Evolutionary conservation across 2,329 filamentous ascomycete species (phyloP).

Genomic region (Fusarium sp.): DNA sequence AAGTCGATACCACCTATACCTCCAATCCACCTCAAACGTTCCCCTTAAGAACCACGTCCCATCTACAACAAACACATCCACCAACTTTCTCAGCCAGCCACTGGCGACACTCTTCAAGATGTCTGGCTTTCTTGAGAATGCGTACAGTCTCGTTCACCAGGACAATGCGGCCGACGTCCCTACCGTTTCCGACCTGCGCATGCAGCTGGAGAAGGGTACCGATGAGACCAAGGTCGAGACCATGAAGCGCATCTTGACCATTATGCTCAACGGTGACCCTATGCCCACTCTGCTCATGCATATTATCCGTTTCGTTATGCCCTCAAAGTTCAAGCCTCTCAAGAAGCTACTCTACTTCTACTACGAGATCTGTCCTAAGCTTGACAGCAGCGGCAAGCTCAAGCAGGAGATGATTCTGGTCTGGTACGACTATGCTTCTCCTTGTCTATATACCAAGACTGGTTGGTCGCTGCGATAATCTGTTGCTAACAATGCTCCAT

Average conservation of each 20-base stretch:
- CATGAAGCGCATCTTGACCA: constrained; percentile 94
- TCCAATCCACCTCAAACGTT: constrained; percentile 40
- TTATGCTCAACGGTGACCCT: constrained; percentile 98
- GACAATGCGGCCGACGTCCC: constrained; percentile 97
- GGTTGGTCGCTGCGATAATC: neutral
- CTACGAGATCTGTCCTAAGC: constrained; percentile 98
- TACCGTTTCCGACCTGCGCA: constrained; percentile 88
- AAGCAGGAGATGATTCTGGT: constrained; percentile 99
- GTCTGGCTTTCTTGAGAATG: constrained; percentile 93
- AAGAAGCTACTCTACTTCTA: constrained; percentile 99
- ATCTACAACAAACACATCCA: constrained; percentile 41
- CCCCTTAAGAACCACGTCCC: constrained; percentile 45
- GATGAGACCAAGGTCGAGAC: constrained; percentile 95
- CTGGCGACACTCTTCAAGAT: constrained; percentile 66
- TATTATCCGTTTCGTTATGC: constrained; percentile 99
- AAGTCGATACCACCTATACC: constrained; percentile 42
- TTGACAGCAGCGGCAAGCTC: constrained; percentile 89
- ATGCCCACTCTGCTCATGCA: constrained; percentile 98
- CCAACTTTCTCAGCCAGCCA: constrained; percentile 36
- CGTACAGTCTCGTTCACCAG: constrained; percentile 97
- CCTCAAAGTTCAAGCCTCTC: constrained; percentile 92
- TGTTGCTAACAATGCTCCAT: constrained; percentile 25
- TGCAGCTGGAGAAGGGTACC: constrained; percentile 91
- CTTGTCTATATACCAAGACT: neutral
- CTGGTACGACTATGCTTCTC: constrained; percentile 69